phyloP scores from a whole-genome alignment of 75 land plant genomes.

The Ceratopteris richardii region DNA sequence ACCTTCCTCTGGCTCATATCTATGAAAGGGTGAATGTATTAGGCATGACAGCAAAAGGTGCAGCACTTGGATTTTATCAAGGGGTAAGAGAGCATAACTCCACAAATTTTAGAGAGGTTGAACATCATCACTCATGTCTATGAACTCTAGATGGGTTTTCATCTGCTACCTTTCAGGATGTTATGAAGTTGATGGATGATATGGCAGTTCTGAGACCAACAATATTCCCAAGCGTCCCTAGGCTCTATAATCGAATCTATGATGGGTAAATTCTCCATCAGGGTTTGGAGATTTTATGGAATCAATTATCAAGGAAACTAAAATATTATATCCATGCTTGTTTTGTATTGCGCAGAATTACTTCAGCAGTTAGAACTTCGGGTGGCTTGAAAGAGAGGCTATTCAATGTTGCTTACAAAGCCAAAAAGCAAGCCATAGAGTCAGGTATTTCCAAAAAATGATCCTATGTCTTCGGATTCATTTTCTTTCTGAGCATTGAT shows the following conservation, averaged over 20 bases:
- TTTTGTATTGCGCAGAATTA: slow-evolving; percentile 61
- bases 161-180: no score
- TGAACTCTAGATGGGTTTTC: no score
- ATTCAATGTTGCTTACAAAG: slow-evolving; percentile 89
- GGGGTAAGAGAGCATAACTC: slow-evolving; percentile 52
- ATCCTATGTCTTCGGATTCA: no score
- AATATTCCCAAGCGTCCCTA: slow-evolving; percentile 89
- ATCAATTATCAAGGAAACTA: not conserved
- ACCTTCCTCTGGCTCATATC: slow-evolving; percentile 95
- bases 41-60: slow-evolving; percentile 51
- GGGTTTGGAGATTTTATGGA: no score
- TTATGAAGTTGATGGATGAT: slow-evolving; percentile 96
- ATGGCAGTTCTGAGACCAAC: slow-evolving; percentile 76
- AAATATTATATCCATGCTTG: no score
- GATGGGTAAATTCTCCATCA: slow-evolving; percentile 46
- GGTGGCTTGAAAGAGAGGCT: slow-evolving; percentile 74
- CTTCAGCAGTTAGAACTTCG: slow-evolving; percentile 80
- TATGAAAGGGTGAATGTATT: slow-evolving; percentile 79
- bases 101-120: no score
- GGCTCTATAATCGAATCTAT: slow-evolving; percentile 91
- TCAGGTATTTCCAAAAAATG: slow-evolving; percentile 38
- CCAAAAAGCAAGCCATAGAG: slow-evolving; percentile 83
- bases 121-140: no score
- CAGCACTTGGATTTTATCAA: slow-evolving; percentile 91
- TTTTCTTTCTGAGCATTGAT: no score